Base-by-base conservation (phyloP, 1,284 basidiomycete species). In the Psilocybe mexicana region DNA sequence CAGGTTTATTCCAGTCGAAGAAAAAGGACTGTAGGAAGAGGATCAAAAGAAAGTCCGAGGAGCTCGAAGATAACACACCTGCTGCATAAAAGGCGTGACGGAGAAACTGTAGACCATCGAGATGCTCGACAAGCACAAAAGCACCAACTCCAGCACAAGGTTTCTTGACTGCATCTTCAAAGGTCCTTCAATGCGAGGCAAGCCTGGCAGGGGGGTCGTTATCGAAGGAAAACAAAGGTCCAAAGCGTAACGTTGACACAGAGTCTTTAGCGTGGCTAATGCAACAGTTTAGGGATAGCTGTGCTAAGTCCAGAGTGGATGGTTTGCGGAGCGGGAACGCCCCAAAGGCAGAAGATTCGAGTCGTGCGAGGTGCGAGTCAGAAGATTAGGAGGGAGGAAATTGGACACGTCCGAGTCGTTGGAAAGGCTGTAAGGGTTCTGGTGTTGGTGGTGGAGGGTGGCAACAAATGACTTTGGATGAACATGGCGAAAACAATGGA, bases 1-100 rank as follows among this genome's bases (percentile, higher is more conserved):
- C 64, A 6, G 69, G 63, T 38, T 56, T 44, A 61, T 77, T 76
- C 70, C 76, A 84, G 66, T 80, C 75, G 65, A 85, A 82, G 68
- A 76, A 73, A 73, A 89, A 79, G 55, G 87, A 73, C 79, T 84
- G 54, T 26, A 44, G 28, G 43, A 42, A 10, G 23, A 26, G 6
- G 10, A 11, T 30, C 7, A 26, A 28, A 14, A 42, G n/a, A 43
- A 30, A n/a, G 25, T 8, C 38, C 14, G n/a, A 8, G 18, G 18
- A 18, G 18, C 18, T 18, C 26, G 50, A 6, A n/a, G 25, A 42
- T n/a, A 43, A 26, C 12, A 43, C 42, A 42, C 36, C 50, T 43
- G 50, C 25, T 36, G 28, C 54, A 60, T 12, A 35, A 54, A 60
- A 18, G 55, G 55, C 26, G 55, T 54, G 18, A 57, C 59, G 26